Evolutionary conservation across 2,329 filamentous ascomycete species (phyloP).

Genomic region (Fusarium burgessii): DNA sequence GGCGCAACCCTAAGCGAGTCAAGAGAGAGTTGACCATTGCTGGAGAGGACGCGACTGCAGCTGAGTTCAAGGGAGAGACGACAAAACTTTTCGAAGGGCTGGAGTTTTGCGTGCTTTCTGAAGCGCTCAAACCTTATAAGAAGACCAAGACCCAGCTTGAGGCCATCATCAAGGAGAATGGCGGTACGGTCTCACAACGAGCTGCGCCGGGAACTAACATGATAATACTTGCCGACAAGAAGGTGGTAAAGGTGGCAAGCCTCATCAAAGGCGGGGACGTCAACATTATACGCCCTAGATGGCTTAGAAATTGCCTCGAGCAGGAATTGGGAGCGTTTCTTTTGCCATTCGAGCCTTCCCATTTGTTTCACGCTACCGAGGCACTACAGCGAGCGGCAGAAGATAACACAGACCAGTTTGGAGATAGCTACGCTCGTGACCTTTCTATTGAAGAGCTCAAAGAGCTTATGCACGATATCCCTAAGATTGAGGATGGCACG

Average conservation of each 20-base stretch:
- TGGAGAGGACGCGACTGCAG: slow-evolving; percentile 67
- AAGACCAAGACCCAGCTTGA: slow-evolving; percentile 85
- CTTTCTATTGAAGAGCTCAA: slow-evolving; percentile 72
- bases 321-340: slow-evolving; percentile 69
- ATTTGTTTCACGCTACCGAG: slow-evolving; percentile 78
- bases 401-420: slow-evolving; percentile 77
- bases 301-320: slow-evolving; percentile 85
- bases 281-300: slow-evolving; percentile 81
- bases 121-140: slow-evolving; percentile 75
- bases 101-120: slow-evolving; percentile 86
- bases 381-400: slow-evolving; percentile 66
- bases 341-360: slow-evolving; percentile 70
- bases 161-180: slow-evolving; percentile 82
- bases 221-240: slow-evolving; percentile 83
- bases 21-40: slow-evolving; percentile 79
- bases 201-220: slow-evolving; percentile 71
- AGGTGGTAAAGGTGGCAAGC: slow-evolving; percentile 83
- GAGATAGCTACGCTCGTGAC: slow-evolving; percentile 86
- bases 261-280: slow-evolving; percentile 77
- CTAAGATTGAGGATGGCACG: slow-evolving; percentile 57
- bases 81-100: slow-evolving; percentile 79
- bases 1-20: slow-evolving; percentile 66
- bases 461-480: slow-evolving; percentile 62
- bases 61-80: slow-evolving; percentile 65
- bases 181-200: slow-evolving; percentile 82